Conservation (phyloP, 2,329 filamentous ascomycete species). For the Apiospora koreana region DNA sequence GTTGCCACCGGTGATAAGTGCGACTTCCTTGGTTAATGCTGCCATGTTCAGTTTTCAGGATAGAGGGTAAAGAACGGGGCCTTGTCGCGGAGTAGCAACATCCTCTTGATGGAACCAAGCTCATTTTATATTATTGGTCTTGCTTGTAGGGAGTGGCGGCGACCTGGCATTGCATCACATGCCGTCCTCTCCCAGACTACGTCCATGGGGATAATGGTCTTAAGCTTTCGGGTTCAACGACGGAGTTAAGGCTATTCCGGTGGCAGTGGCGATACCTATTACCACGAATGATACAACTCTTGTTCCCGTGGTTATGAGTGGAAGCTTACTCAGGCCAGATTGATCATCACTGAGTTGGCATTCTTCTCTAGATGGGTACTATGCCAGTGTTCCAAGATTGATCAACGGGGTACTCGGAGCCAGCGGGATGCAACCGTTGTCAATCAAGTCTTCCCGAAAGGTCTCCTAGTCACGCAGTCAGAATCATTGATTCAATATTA, state of each 20-base stretch:
- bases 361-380: too few relatives aligned
- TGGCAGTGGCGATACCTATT: neutral
- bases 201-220: neutral
- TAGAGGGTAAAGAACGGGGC: neutral
- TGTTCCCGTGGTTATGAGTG: neutral
- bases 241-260: neutral
- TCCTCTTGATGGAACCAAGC: neutral
- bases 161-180: neutral
- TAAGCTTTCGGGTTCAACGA: neutral
- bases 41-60: neutral
- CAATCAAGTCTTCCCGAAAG: neutral
- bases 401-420: neutral
- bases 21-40: constrained; percentile 5
- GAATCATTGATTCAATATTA: neutral
- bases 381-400: neutral
- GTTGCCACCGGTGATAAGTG: constrained; percentile 11
- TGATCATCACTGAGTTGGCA: neutral
- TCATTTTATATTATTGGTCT: neutral
- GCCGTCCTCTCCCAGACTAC: neutral
- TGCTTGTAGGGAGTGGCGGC: neutral
- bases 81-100: neutral
- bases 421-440: neutral
- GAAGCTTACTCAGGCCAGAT: neutral
- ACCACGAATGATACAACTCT: neutral
- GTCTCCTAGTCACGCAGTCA: neutral